A percentile compares a stretch with the other conserved stretches of the same genome.
These are phyloP conservation scores for Phylloporus arenicola DNA, from an alignment of 768 basidiomycete species.

Conservation along the genomic window DNA sequence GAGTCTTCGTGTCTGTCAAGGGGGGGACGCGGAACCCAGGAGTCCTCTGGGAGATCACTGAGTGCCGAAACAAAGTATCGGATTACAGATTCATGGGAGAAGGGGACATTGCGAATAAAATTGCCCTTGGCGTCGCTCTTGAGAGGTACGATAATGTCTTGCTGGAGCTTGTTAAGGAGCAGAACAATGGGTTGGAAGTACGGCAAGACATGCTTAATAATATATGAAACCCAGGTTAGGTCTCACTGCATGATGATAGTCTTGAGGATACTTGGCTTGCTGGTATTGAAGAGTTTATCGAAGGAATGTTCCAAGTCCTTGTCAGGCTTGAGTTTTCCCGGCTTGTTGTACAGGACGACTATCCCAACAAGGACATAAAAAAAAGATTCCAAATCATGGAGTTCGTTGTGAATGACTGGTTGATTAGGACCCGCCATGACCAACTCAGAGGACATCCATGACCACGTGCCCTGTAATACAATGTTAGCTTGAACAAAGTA, in stretches of 20 bases:
- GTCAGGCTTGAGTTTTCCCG: background rate
- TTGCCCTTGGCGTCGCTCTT: background rate
- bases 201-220: background rate
- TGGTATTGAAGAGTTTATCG: constrained; percentile 1
- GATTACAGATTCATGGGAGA: background rate
- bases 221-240: background rate
- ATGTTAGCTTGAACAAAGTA: background rate
- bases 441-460: background rate
- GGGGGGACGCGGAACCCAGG: background rate
- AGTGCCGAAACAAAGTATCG: background rate
- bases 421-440: background rate
- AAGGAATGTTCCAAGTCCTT: background rate
- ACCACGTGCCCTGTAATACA: background rate
- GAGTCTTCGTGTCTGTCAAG: no score
- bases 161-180: background rate
- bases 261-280: background rate
- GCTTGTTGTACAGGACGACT: background rate
- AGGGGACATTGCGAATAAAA: background rate
- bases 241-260: background rate
- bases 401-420: background rate
- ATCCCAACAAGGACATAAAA: background rate
- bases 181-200: background rate
- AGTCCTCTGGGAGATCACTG: background rate
- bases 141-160: background rate
- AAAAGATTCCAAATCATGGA: background rate